Conservation (phyloP, 805 yeast genomes). For the Priceomyces haplophilus region DNA sequence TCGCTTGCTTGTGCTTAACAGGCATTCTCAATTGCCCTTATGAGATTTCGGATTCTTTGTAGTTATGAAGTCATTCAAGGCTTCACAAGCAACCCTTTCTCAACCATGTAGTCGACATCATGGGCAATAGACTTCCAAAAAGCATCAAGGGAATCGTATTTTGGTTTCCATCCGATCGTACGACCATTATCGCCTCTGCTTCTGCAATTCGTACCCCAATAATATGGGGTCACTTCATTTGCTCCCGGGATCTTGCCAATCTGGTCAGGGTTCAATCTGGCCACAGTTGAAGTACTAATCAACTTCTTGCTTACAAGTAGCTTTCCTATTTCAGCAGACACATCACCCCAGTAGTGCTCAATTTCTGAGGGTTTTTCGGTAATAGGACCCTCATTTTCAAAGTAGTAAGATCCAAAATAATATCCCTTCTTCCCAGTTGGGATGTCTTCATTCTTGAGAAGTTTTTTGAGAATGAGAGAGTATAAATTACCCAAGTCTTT, state of each 20-base stretch:
- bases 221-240: slow-evolving; percentile 15
- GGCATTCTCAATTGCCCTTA: too few relatives aligned
- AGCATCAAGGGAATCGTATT: slow-evolving; percentile 9
- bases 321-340: slow-evolving; percentile 19
- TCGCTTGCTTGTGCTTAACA: too few relatives aligned
- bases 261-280: slow-evolving; percentile 12
- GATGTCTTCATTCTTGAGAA: slow-evolving; percentile 19
- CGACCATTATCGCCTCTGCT: slow-evolving; percentile 24
- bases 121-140: slow-evolving; percentile 18
- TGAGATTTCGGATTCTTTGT: too few relatives aligned
- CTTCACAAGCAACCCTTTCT: background rate
- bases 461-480: slow-evolving; percentile 18
- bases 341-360: slow-evolving; percentile 28
- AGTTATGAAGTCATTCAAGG: too few relatives aligned
- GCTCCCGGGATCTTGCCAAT: slow-evolving; percentile 13
- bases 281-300: slow-evolving; percentile 14
- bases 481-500: slow-evolving; percentile 31
- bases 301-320: slow-evolving; percentile 13
- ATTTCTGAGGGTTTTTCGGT: slow-evolving; percentile 12
- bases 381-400: slow-evolving; percentile 9
- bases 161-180: slow-evolving; percentile 27
- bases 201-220: slow-evolving; percentile 27
- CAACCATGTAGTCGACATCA: slow-evolving; percentile 15
- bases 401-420: slow-evolving; percentile 27
- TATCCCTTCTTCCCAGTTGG: slow-evolving; percentile 31